phyloP scores from a whole-genome alignment of 2,329 filamentous ascomycete species.

The Colletotrichum lindemuthianum region DNA sequence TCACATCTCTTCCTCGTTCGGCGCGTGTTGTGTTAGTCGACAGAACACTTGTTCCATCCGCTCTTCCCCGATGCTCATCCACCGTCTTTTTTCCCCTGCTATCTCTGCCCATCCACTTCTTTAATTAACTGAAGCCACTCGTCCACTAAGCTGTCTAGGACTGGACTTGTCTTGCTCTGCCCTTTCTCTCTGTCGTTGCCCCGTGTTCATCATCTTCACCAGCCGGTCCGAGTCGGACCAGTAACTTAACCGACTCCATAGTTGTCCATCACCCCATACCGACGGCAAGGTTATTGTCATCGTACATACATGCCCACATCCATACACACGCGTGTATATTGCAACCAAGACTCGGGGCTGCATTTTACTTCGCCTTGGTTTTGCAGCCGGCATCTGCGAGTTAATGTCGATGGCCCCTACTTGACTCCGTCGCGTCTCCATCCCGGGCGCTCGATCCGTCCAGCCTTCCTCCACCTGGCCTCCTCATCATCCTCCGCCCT shows the following conservation, averaged over 20 bases:
- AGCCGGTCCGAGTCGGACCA: constrained; percentile 20
- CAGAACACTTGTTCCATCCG: constrained; percentile 20
- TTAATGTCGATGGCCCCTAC: constrained; percentile 22
- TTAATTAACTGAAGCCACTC: not conserved
- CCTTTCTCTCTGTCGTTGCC: constrained; percentile 6
- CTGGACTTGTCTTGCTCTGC: constrained; percentile 7
- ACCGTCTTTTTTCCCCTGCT: not conserved
- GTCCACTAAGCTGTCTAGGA: not conserved
- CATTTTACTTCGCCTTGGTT: constrained; percentile 26
- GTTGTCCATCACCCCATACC: constrained; percentile 11
- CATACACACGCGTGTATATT: not conserved
- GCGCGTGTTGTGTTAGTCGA: constrained; percentile 24
- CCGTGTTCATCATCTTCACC: not conserved
- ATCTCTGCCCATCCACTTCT: not conserved
- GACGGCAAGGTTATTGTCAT: constrained; percentile 11
- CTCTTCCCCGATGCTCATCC: constrained; percentile 7
- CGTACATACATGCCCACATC: constrained; percentile 9
- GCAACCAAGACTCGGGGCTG: constrained; percentile 23
- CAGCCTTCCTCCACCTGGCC: constrained; percentile 18
- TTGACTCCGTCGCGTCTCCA: constrained; percentile 29
- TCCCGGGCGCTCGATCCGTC: constrained; percentile 18
- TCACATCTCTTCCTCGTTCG: constrained; percentile 11
- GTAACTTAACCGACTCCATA: constrained; percentile 13
- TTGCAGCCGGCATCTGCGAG: constrained; percentile 30
- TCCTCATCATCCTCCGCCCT: constrained; percentile 13